A percentile compares a stretch with the other conserved stretches of the same genome.
phyloP scores from a whole-genome alignment of 306 rosid genomes.

The Alnus rubra region DNA sequence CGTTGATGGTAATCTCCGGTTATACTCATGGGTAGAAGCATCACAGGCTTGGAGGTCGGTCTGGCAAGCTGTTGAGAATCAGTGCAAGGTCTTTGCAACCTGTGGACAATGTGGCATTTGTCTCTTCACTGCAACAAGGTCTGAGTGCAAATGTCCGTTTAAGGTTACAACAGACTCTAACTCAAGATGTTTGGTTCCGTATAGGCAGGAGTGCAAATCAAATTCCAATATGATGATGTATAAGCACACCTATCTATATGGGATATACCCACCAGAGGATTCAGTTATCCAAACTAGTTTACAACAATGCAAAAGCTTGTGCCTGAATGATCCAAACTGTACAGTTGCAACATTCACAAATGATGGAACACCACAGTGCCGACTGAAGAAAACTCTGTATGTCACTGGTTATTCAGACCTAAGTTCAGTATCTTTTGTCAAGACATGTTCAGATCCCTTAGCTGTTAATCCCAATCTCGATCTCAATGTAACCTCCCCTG shows the following conservation, averaged over 20 bases:
- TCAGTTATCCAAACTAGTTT: conserved; percentile 42
- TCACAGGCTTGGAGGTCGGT: conserved; percentile 64
- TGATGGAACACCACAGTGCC: conserved; percentile 67
- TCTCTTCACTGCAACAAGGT: conserved; percentile 45
- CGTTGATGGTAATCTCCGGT: conserved; percentile 73
- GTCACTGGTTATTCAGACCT: conserved; percentile 65
- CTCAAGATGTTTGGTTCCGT: conserved; percentile 50
- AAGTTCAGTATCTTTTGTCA: conserved; percentile 63
- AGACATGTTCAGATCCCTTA: conserved; percentile 63
- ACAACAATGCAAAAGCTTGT: conserved; percentile 58
- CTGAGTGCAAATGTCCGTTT: conserved; percentile 64
- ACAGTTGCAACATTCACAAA: conserved; percentile 66
- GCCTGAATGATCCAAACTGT: conserved; percentile 54
- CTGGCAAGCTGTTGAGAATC: conserved; percentile 89
- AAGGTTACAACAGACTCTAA: conserved; percentile 30
- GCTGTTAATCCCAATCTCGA: conserved; percentile 54
- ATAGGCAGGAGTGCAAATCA: conserved; percentile 42
- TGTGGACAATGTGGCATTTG: conserved; percentile 71
- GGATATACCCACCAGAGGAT: conserved; percentile 61
- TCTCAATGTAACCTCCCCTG: conserved; percentile 22
- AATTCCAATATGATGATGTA: conserved; percentile 41
- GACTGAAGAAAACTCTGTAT: conserved; percentile 50
- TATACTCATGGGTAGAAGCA: conserved; percentile 69
- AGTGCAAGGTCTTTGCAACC: conserved; percentile 78
- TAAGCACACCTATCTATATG: conserved; percentile 50